These are phyloP conservation scores for Exophiala alcalophila DNA, from an alignment of 2,329 filamentous ascomycete genomes.

Conservation along the genomic window DNA sequence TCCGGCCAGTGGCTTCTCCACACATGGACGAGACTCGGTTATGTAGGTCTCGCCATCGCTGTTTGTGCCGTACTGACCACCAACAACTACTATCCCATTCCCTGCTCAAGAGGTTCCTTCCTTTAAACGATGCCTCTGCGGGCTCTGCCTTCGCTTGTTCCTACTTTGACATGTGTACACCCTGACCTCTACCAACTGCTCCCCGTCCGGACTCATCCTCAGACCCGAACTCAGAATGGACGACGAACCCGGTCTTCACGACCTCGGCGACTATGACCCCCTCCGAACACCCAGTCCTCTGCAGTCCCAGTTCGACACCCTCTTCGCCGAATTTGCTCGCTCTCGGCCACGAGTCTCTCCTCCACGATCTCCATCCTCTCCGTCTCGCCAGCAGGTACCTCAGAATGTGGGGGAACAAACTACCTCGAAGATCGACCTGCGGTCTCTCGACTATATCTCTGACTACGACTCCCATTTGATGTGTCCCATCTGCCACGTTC, in stretches of 20 bases:
- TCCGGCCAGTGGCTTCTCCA: slow-evolving; percentile 12
- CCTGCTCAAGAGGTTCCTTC: not conserved
- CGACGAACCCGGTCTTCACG: slow-evolving; percentile 5
- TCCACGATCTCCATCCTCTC: slow-evolving; percentile 18
- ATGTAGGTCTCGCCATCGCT: not conserved
- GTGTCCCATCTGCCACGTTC: slow-evolving; percentile 63
- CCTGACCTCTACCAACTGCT: too few relatives aligned
- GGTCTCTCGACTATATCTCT: slow-evolving; percentile 57
- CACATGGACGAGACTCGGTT: slow-evolving; percentile 6
- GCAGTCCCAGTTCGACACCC: slow-evolving; percentile 26
- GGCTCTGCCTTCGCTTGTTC: too few relatives aligned
- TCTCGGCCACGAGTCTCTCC: slow-evolving; percentile 25
- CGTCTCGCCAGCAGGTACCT: slow-evolving; percentile 13
- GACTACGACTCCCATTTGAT: slow-evolving; percentile 59
- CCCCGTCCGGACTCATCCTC: too few relatives aligned
- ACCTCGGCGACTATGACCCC: slow-evolving; percentile 14
- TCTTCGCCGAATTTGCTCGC: slow-evolving; percentile 29
- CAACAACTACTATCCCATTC: slow-evolving; percentile 4
- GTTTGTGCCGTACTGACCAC: too few relatives aligned
- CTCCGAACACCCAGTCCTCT: slow-evolving; percentile 13
- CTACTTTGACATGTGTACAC: too few relatives aligned
- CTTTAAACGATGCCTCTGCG: slow-evolving; percentile 9
- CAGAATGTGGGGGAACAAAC: not conserved
- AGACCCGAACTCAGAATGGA: slow-evolving; percentile 19
- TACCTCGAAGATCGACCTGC: slow-evolving; percentile 44